A percentile compares a stretch with the other conserved stretches of the same genome.
phyloP scores from a whole-genome alignment of 129 eudicot species.

The Chrysanthemum lavandulifolium region DNA sequence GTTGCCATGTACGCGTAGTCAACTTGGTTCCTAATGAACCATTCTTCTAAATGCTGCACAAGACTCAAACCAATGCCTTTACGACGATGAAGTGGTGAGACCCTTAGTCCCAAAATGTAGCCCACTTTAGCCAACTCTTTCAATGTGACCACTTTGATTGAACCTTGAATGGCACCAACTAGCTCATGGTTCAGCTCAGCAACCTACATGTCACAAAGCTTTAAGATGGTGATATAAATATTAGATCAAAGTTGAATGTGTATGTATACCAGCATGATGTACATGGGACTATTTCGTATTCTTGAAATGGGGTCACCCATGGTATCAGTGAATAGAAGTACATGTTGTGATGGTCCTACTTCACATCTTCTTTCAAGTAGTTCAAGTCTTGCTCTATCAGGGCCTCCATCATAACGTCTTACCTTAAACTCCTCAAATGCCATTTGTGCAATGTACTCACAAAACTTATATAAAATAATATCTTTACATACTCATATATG shows the following conservation, averaged over 20 bases:
- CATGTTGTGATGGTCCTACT: constrained; percentile 57
- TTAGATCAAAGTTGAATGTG: constrained; percentile 8
- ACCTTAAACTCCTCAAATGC: constrained; percentile 45
- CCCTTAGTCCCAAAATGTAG: constrained; percentile 61
- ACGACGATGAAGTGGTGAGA: constrained; percentile 51
- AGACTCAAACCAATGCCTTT: constrained; percentile 48
- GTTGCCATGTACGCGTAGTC: constrained; percentile 65
- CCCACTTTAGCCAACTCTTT: constrained; percentile 50
- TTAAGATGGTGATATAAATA: background rate
- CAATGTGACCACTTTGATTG: constrained; percentile 49
- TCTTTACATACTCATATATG: background rate
- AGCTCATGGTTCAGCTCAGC: constrained; percentile 61
- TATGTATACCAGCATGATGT: constrained; percentile 58
- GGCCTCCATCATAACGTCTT: constrained; percentile 44
- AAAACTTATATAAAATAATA: constrained; percentile 11
- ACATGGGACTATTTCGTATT: constrained; percentile 59
- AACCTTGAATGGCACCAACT: constrained; percentile 59
- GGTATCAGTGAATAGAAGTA: constrained; percentile 54
- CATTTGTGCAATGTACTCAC: constrained; percentile 25
- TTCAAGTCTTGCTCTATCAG: constrained; percentile 52
- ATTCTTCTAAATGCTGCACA: constrained; percentile 49
- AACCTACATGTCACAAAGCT: constrained; percentile 30
- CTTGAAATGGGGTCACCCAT: constrained; percentile 74
- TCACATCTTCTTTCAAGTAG: constrained; percentile 65
- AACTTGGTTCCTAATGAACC: constrained; percentile 50